Percentiles rank a stretch among this genome's conserved stretches.
These are phyloP conservation scores for Cladosporium sp. DNA, from an alignment of 2,329 filamentous ascomycete genomes.

Conservation along the genomic window DNA sequence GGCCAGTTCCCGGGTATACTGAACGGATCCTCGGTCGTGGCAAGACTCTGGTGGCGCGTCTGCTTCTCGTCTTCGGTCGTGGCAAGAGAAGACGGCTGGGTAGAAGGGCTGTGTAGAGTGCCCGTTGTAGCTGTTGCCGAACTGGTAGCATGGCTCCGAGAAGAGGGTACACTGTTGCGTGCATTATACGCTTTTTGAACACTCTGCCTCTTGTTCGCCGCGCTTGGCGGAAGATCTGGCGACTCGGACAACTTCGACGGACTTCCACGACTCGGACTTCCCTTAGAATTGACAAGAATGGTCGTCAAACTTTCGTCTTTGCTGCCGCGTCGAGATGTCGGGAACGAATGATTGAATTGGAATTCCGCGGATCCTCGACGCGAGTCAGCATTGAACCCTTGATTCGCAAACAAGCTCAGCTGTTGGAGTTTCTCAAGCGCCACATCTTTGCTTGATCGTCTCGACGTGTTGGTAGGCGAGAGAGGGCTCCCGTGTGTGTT, in stretches of 20 bases:
- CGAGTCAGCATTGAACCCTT: constrained; percentile 23
- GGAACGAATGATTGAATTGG: constrained; percentile 31
- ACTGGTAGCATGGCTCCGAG: constrained; percentile 30
- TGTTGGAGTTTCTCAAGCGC: constrained; percentile 33
- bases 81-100: constrained; percentile 31
- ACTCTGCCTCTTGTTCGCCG: constrained; percentile 19
- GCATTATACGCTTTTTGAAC: constrained; percentile 15
- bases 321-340: constrained; percentile 29
- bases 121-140: constrained; percentile 29
- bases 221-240: constrained; percentile 5
- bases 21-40: constrained; percentile 20
- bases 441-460: constrained; percentile 35
- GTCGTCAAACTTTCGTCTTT: constrained; percentile 34
- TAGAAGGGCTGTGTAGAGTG: constrained; percentile 25
- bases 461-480: constrained; percentile 24
- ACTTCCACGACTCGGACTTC: constrained; percentile 22
- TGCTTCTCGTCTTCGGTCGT: constrained; percentile 25
- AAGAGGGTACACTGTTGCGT: constrained; percentile 28
- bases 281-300: constrained; percentile 30
- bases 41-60: constrained; percentile 1
- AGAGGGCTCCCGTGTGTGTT: constrained; percentile 18
- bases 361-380: constrained; percentile 33
- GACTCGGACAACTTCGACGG: constrained; percentile 20
- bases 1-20: constrained; percentile 20
- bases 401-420: constrained; percentile 26